Percentiles rank a stretch among this genome's conserved stretches.
Conservation (phyloP, 495 filamentous ascomycete genomes). For the Tuber aestivum region DNA sequence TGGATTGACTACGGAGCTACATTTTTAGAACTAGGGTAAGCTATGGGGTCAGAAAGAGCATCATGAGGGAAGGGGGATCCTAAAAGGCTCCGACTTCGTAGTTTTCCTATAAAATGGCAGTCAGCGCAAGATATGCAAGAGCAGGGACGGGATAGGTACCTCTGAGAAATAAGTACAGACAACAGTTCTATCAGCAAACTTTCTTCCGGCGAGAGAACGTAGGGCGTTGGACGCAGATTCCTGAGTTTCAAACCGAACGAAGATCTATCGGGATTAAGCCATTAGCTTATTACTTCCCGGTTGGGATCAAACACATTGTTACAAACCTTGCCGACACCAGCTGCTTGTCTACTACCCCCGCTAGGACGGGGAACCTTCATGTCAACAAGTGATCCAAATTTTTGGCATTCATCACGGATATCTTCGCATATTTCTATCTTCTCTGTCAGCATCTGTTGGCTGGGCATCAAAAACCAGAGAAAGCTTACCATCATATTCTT, state of each 20-base stretch:
- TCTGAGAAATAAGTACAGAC: slow-evolving; percentile 94
- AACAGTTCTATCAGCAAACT: slow-evolving; percentile 92
- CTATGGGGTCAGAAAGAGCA: not conserved
- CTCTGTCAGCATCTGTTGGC: not conserved
- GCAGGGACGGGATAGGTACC: slow-evolving; percentile 45
- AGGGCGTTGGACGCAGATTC: slow-evolving; percentile 79
- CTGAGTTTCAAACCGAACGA: slow-evolving; percentile 76
- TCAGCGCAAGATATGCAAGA: not conserved
- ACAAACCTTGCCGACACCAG: slow-evolving; percentile 74
- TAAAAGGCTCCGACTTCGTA: slow-evolving; percentile 43
- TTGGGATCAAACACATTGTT: not conserved
- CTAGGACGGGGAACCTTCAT: slow-evolving; percentile 86
- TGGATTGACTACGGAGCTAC: not conserved
- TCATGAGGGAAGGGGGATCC: slow-evolving; percentile 9
- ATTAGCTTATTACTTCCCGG: not conserved
- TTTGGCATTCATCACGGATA: slow-evolving; percentile 81
- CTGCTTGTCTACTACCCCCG: slow-evolving; percentile 69
- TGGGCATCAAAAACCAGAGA: not conserved
- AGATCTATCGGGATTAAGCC: slow-evolving; percentile 53
- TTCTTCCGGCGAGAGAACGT: slow-evolving; percentile 78
- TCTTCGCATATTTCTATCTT: slow-evolving; percentile 84
- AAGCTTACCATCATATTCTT: slow-evolving; percentile 80
- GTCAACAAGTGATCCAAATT: slow-evolving; percentile 75
- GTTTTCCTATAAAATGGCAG: slow-evolving; percentile 32
- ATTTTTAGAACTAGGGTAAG: not conserved